Conservation (phyloP, 1,284 basidiomycete genomes). For the Xanthoconium separans region DNA sequence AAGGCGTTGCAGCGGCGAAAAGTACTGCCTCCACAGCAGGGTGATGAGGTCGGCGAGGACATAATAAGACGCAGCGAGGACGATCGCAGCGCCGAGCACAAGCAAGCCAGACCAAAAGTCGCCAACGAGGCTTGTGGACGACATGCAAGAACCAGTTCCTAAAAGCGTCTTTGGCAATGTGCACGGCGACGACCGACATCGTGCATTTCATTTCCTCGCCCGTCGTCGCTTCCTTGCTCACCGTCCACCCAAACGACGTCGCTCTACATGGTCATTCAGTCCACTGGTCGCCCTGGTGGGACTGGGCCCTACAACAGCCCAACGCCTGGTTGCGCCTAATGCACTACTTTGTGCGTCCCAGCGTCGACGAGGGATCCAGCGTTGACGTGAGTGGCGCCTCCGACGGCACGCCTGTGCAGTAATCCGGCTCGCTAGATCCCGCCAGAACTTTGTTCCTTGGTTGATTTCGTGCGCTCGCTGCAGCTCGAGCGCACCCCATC, state of each 20-base stretch:
- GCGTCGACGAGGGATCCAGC: conserved; percentile 3
- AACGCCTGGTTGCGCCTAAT: conserved; percentile 31
- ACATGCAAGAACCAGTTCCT: not conserved
- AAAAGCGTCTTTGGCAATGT: not conserved
- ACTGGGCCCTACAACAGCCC: conserved; percentile 21
- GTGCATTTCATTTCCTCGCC: conserved; percentile 20
- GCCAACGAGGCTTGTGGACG: not conserved
- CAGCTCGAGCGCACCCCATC: conserved; percentile 27
- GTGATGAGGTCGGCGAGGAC: conserved; percentile 36
- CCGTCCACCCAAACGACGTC: conserved; percentile 31
- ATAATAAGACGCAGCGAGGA: conserved; percentile 3
- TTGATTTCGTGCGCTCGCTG: conserved; percentile 26
- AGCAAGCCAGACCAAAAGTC: not conserved
- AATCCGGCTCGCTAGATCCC: conserved; percentile 23
- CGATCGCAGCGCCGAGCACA: conserved; percentile 1
- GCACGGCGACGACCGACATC: conserved; percentile 11
- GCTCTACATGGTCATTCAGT: conserved; percentile 10
- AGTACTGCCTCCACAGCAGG: conserved; percentile 35
- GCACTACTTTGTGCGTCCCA: conserved; percentile 23
- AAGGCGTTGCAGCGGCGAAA: conserved; percentile 41
- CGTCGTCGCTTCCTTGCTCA: conserved; percentile 20
- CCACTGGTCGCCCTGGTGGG: conserved; percentile 31
- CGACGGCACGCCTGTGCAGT: not conserved
- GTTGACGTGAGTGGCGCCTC: conserved; percentile 18
- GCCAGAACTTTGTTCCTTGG: conserved; percentile 20